Evolutionary conservation across 768 basidiomycete genomes (phyloP), one percentile per base, ranked within the genome.

Genomic region (Grammothele lineata): DNA sequence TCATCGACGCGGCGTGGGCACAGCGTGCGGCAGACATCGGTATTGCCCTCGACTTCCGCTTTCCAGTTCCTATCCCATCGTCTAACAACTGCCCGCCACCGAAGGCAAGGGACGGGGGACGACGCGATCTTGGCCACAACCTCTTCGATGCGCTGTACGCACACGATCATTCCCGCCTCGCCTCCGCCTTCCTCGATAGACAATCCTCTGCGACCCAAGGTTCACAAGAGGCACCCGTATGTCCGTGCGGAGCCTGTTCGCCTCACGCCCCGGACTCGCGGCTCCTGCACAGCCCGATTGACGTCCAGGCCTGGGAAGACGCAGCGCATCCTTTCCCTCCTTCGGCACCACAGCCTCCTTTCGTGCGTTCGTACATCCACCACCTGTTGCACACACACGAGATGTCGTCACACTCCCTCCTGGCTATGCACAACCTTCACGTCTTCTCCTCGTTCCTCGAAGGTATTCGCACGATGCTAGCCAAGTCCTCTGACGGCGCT

Each of bases 381-480:
- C 91, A 94, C 56, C 77, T 94, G 12, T 68, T 92, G 27, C 83
- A 85, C 42, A 91, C 91, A 5, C 92, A 93, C 63, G 92, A 94
- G 63, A 92, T 94, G 91, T 80, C 83, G 0, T 84, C 88, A 1
- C 88, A 93, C 55, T 60, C 87, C 4, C 63, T 92, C 19, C 75
- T 93, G 15, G 74, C 72, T 10, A 71, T 81, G 66, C 92, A 94
- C 63, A 94, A 93, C 55, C 70, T 90, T 23, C 61, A 76, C 0
- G 75, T 92, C 1, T 66, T 90, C 22, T 76, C 82, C 33, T 61
- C 66, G 1, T 88, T 93, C 60, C 78, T 92, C 37, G 66, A 65
- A 0, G 77, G 76, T 0, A 67, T 92, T 1, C 74, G 90, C 40
- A 34, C 46, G 0, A 50, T 69, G 11, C 59, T 73, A 35, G 53